Base-by-base conservation (phyloP, 306 rosid genomes). In the Trifolium subterraneum region DNA sequence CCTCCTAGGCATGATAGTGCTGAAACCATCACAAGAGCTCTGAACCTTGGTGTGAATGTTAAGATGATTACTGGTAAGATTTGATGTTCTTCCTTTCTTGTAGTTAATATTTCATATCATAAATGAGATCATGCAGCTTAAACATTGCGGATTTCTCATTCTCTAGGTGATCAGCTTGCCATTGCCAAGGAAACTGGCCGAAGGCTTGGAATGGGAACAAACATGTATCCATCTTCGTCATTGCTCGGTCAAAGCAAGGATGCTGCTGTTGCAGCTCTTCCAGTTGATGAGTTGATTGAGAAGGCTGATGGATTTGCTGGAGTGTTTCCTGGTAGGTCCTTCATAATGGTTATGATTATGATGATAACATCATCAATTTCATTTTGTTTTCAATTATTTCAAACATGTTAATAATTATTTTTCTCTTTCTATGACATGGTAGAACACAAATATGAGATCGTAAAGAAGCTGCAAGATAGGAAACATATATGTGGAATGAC, bases 1-100 rank as follows among this genome's bases (percentile, higher is more conserved):
- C 99, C 99, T 82, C 99, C 99, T 13, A 86, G 99, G 83, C 99
- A 95, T 31, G 99, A 95, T 76, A 95, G 99, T 86, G 99, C 99
- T 42, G 99, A 95, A 85, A 95, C 99, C 81, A 95, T 95, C 61
- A 88, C 92, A 83, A 90, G 98, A 82, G 99, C 99, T 69, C 86
- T 95, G 65, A 85, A 95, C 81, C 99, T 95, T n/a, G 99, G 99
- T 47, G 99, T 95, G 77, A 95, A 95, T 78, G 99, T 95, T 39
- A 95, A 95, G 84, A 95, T 95, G 99, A 95, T 95, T 76, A 95
- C 99, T n/a, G 99, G 99, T 92, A 81, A 64, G 76, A 69, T 52
- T 63, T 56, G 33, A 55, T 63, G 45, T 56, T 62, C 19, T 67
- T 63, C 73, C 47, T 22, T 68, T 78, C 38, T 68, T 69, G 4